Evolutionary conservation across 106 monocot species (phyloP), one percentile per base, ranked within the genome.

Genomic region (Narthecium ossifragum): DNA sequence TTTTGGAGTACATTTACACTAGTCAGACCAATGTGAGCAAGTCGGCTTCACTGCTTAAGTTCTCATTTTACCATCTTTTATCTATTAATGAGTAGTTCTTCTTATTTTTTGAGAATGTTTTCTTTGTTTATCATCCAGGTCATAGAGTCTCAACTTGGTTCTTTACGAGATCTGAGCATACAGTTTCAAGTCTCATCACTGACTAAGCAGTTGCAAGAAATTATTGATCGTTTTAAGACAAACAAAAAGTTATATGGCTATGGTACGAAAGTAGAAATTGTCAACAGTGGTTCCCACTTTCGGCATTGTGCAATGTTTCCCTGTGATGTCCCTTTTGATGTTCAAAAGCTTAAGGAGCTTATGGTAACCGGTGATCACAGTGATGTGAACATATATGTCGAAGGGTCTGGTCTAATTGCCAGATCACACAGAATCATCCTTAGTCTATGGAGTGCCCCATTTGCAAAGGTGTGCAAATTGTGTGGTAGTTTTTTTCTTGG

Each of bases 401-500:
- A 70, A 34, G 80, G 77, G 25, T 62, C 83, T 70, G 86, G 83
- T 49, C 70, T 80, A 65, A 57, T 86, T 55, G 70, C 80, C 8
- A 59, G 60, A 22, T 64, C 79, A 1, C 89, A 94, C 64, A 94
- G 71, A 65, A 38, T 94, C 61, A 80, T 94, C 68, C 85, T 94
- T 53, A 90, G 89, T 55, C 40, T 83, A 52, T 85, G 90, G 94
- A 90, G 94, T 57, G 48, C 68, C 24, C 82, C 82, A 65, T 90
- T 94, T 75, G 60, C 74, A 47, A 94, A 94, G 89, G 94, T 90
- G 12, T 37, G 63, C n/a, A n/a, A n/a, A n/a, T n/a, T n/a, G n/a
- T n/a, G n/a, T n/a, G n/a, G n/a, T n/a, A n/a, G n/a, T n/a, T n/a
- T n/a, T n/a, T n/a, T n/a, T n/a, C n/a, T n/a, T n/a, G n/a, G n/a